phyloP scores from a whole-genome alignment of 805 yeast species.

The Pichia manshurica region DNA sequence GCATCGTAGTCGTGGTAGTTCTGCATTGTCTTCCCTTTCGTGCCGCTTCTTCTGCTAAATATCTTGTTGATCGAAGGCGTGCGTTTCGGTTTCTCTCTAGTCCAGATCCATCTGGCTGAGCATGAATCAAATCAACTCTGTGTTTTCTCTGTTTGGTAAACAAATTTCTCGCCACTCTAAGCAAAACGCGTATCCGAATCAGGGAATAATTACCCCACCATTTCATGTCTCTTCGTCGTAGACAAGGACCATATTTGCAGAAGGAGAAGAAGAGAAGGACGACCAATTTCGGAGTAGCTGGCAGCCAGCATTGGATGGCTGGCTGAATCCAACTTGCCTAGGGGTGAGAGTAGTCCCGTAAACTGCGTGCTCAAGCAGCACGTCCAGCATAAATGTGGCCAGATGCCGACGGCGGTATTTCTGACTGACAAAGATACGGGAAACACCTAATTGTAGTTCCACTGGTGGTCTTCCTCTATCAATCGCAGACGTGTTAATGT shows the following conservation, averaged over 20 bases:
- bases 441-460: constrained; percentile 36
- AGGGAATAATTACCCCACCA: constrained; percentile 28
- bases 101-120: too few relatives aligned
- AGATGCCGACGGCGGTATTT: constrained; percentile 43
- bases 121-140: neutral
- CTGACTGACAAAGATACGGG: constrained; percentile 40
- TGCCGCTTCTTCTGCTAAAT: too few relatives aligned
- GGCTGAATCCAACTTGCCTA: constrained; percentile 55
- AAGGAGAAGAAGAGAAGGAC: neutral
- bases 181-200: constrained; percentile 8
- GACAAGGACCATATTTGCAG: constrained; percentile 2
- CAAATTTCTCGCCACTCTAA: too few relatives aligned
- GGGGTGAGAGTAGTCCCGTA: constrained; percentile 41
- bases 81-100: neutral
- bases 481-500: neutral
- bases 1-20: constrained; percentile 17
- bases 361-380: constrained; percentile 38
- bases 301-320: constrained; percentile 60
- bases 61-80: too few relatives aligned
- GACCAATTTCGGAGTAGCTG: constrained; percentile 48
- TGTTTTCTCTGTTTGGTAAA: too few relatives aligned
- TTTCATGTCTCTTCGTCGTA: constrained; percentile 4
- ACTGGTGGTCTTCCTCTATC: neutral
- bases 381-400: constrained; percentile 39
- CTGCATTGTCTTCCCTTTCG: too few relatives aligned